Evolutionary conservation across 129 eudicot genomes (phyloP), one percentile per base, ranked within the genome.

Genomic region (Erigeron canadensis): DNA sequence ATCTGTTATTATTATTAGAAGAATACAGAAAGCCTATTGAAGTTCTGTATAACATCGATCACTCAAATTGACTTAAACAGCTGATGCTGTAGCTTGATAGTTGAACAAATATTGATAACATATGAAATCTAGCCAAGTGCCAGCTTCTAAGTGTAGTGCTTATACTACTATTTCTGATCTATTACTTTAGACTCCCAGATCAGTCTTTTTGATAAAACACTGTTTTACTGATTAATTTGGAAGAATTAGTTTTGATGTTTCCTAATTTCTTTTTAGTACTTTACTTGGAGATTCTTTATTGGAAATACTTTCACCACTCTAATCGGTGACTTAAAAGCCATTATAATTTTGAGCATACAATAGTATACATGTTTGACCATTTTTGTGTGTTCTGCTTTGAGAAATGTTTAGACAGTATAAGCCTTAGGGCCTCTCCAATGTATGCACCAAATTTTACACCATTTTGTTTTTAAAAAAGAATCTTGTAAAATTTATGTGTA

Each of bases 61-160:
- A 28, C 34, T 3, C 34, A 28, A 28, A 28, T 28, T 1, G 34
- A 28, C 34, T 3, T 0, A 1, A 28, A 28, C 34, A 40, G 42
- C 65, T 40, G 6, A 41, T 18, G 21, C 21, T 19, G 15, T 70
- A 70, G 41, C 75, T 70, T 56, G 65, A 70, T 55, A 56, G 34
- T 38, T 53, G 63, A 70, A 8, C 51, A 18, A 39, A 10, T 53
- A 9, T 39, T 64, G 54, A 16, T 51, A 38, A 16, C 53, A 38
- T 19, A 53, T 70, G 42, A 70, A 70, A 55, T 55, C 42, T 7
- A 54, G 19, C 19, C 10, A 69, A 48, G 16, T 70, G 11, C 17
- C 22, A 53, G 38, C 64, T 44, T 39, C 38, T 69, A 38, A 19
- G 64, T 70, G 37, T 51, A 70, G 42, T 50, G 73, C 50, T 39